Percentiles rank a stretch among this genome's conserved stretches.
Conservation (phyloP, 1,139 yeast genomes). For the Kazachstania sp. region DNA sequence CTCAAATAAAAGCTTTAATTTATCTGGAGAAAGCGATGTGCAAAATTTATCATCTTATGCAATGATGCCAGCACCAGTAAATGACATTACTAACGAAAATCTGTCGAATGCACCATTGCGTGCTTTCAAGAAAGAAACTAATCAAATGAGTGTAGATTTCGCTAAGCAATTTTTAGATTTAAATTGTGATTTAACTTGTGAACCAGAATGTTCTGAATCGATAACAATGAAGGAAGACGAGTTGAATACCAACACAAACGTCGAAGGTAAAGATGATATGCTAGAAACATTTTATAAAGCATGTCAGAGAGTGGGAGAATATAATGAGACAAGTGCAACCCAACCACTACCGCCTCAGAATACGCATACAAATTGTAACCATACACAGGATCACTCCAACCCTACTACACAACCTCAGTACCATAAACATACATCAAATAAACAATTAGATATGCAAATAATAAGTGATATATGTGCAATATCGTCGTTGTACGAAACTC, state of each 20-base stretch:
- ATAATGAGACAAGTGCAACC: not conserved
- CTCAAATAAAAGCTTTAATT: not conserved
- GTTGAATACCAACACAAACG: not conserved
- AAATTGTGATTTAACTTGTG: constrained; percentile 23
- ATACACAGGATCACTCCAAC: not conserved
- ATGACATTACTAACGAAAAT: no score
- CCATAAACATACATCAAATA: constrained; percentile 3
- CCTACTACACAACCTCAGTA: not conserved
- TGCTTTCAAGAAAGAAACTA: no score
- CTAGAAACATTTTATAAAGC: constrained; percentile 23
- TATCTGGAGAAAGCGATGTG: not conserved
- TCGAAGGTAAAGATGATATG: constrained; percentile 13
- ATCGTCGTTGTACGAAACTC: constrained; percentile 29
- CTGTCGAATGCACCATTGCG: no score
- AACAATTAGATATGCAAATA: constrained; percentile 23
- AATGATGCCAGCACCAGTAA: not conserved
- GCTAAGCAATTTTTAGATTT: constrained; percentile 12
- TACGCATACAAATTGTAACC: not conserved
- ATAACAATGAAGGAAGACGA: no score
- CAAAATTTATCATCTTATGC: not conserved
- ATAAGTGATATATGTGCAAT: constrained; percentile 28
- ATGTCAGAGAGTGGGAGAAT: constrained; percentile 10
- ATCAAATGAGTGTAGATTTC: not conserved
- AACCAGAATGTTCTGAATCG: constrained; percentile 3
- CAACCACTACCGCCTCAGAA: not conserved